These are phyloP conservation scores for Yamadazyma mexicana DNA, from an alignment of 1,139 yeast species.

Conservation along the genomic window DNA sequence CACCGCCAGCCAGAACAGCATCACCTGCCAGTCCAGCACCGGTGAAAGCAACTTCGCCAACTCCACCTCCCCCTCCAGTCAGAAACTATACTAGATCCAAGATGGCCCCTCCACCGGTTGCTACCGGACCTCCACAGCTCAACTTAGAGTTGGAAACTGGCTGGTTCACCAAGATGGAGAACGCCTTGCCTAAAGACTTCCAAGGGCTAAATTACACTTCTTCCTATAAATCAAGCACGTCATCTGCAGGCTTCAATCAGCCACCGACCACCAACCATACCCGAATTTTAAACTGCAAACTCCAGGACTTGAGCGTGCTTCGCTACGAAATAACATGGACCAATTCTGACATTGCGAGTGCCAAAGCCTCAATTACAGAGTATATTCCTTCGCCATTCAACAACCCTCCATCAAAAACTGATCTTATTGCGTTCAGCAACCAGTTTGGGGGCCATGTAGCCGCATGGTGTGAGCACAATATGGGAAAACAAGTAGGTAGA, in stretches of 20 bases:
- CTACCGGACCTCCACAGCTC: constrained; percentile 30
- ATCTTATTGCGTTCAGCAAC: constrained; percentile 40
- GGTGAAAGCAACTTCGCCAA: not conserved
- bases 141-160: constrained; percentile 44
- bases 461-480: constrained; percentile 58
- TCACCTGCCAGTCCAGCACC: not conserved
- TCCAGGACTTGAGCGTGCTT: constrained; percentile 52
- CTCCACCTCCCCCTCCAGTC: constrained; percentile 38
- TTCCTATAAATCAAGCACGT: constrained; percentile 22
- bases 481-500: constrained; percentile 58
- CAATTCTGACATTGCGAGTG: constrained; percentile 21
- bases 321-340: constrained; percentile 51
- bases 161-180: constrained; percentile 42
- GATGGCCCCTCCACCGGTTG: not conserved
- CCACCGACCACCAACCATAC: constrained; percentile 6
- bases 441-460: constrained; percentile 58
- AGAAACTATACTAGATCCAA: constrained; percentile 25
- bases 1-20: constrained; percentile 6
- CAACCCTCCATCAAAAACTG: constrained; percentile 35
- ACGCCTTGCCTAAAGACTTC: constrained; percentile 34
- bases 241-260: constrained; percentile 10
- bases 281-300: constrained; percentile 34
- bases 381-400: constrained; percentile 53
- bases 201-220: constrained; percentile 37
- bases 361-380: constrained; percentile 28